A percentile compares a stretch with the other conserved stretches of the same genome.
phyloP scores from a whole-genome alignment of 176 grass and related monocot genomes.

The Chloris gayana region DNA sequence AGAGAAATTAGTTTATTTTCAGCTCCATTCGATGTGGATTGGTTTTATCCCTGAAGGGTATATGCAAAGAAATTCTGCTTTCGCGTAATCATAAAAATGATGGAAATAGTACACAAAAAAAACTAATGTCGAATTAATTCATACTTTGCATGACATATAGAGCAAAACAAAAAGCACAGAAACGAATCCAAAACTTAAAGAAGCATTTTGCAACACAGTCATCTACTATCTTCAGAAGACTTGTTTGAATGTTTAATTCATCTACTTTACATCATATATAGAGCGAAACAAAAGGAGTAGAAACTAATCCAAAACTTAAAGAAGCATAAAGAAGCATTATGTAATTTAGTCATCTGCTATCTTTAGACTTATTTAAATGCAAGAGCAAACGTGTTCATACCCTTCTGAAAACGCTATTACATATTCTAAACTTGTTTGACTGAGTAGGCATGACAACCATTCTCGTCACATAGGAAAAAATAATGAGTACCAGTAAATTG shows the following conservation, averaged over 20 bases:
- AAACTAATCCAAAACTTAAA: not conserved
- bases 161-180: not conserved
- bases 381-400: not conserved
- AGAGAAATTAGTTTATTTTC: not conserved
- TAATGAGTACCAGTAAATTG: not conserved
- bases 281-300: not conserved
- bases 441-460: not conserved
- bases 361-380: not conserved
- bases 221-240: not conserved
- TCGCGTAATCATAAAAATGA: slow-evolving; percentile 3
- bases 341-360: not conserved
- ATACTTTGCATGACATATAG: not conserved
- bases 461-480: not conserved
- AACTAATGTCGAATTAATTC: slow-evolving; percentile 18
- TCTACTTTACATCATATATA: not conserved
- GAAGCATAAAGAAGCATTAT: too few relatives aligned
- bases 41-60: not conserved
- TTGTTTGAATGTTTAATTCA: not conserved
- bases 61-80: not conserved
- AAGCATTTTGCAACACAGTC: not conserved
- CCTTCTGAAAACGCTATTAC: not conserved
- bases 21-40: not conserved
- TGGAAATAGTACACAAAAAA: slow-evolving; percentile 24
- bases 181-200: not conserved
- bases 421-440: not conserved